A percentile compares a stretch with the other conserved stretches of the same genome.
Evolutionary conservation across 352 stramenopile genomes (phyloP).

Genomic region (Pythium sukuiense): DNA sequence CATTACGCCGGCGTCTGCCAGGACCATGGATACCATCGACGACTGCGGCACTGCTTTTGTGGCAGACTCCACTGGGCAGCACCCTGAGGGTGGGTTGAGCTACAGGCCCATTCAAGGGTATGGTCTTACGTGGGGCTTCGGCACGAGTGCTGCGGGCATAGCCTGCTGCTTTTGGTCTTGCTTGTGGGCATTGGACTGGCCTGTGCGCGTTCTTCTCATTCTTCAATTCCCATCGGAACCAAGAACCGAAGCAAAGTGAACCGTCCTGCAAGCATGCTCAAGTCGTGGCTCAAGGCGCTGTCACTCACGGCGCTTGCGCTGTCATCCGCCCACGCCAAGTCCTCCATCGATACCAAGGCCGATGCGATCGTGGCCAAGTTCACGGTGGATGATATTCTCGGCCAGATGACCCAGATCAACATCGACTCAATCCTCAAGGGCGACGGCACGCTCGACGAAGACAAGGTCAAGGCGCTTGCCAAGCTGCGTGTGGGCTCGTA

Average conservation of each 20-base stretch:
- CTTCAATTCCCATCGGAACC: slow-evolving; percentile 25
- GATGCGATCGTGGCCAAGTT: slow-evolving; percentile 48
- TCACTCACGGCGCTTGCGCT: slow-evolving; percentile 32
- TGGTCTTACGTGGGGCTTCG: neutral
- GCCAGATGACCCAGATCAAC: slow-evolving; percentile 87
- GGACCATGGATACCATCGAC: too few relatives aligned
- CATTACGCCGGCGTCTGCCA: neutral
- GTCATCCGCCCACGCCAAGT: slow-evolving; percentile 24
- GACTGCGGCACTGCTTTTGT: neutral
- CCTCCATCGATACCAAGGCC: slow-evolving; percentile 33
- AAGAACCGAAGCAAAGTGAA: neutral
- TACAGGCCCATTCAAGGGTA: neutral
- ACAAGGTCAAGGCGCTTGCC: slow-evolving; percentile 52
- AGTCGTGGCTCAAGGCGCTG: slow-evolving; percentile 34
- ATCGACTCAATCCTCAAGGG: slow-evolving; percentile 54
- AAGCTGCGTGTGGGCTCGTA: slow-evolving; percentile 68
- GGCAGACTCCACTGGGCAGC: neutral
- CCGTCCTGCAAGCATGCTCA: slow-evolving; percentile 31
- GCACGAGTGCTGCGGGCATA: too few relatives aligned
- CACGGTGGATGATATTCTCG: slow-evolving; percentile 59
- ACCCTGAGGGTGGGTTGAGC: too few relatives aligned
- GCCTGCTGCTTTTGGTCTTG: too few relatives aligned
- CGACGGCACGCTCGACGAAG: slow-evolving; percentile 44
- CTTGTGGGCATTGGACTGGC: too few relatives aligned
- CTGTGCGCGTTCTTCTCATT: slow-evolving; percentile 8